These are phyloP conservation scores for Penicillium arizonense DNA, from an alignment of 495 filamentous ascomycete genomes.

Conservation along the genomic window DNA sequence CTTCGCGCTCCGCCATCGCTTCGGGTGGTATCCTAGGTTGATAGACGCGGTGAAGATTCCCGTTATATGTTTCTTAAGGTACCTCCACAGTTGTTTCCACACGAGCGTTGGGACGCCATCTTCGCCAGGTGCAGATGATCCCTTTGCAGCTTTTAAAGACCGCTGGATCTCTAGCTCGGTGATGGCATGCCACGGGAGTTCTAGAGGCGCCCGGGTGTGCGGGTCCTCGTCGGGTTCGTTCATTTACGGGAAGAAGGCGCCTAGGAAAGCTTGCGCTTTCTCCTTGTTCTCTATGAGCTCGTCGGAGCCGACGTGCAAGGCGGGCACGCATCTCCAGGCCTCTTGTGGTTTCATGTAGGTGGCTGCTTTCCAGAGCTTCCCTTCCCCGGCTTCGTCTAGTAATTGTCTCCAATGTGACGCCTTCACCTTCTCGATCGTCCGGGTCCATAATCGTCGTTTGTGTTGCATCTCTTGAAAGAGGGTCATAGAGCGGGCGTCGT, in stretches of 20 bases:
- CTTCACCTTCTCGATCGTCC: conserved; percentile 9
- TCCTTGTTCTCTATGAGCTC: not conserved
- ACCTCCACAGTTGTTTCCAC: conserved; percentile 21
- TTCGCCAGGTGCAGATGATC: conserved; percentile 20
- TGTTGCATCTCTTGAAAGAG: conserved; percentile 9
- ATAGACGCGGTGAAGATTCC: conserved; percentile 17
- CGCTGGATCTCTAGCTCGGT: conserved; percentile 22
- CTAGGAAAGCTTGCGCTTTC: not conserved
- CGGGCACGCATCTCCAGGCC: conserved; percentile 14
- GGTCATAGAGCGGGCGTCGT: not conserved
- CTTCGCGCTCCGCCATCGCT: conserved; percentile 10
- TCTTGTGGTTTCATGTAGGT: conserved; percentile 5
- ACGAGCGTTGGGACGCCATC: conserved; percentile 21
- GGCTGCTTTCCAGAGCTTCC: conserved; percentile 23
- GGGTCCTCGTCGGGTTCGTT: conserved; percentile 5
- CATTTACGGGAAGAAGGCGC: not conserved
- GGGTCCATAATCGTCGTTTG: conserved; percentile 13
- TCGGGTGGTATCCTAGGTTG: conserved; percentile 18
- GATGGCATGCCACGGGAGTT: conserved; percentile 22
- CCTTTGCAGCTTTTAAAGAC: conserved; percentile 18
- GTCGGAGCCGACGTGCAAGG: not conserved
- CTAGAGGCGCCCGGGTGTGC: not conserved
- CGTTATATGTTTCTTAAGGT: conserved; percentile 13
- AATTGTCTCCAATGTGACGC: conserved; percentile 2
- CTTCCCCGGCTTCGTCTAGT: conserved; percentile 15